Conservation (phyloP, 805 yeast genomes). For the Candida railenensis region DNA sequence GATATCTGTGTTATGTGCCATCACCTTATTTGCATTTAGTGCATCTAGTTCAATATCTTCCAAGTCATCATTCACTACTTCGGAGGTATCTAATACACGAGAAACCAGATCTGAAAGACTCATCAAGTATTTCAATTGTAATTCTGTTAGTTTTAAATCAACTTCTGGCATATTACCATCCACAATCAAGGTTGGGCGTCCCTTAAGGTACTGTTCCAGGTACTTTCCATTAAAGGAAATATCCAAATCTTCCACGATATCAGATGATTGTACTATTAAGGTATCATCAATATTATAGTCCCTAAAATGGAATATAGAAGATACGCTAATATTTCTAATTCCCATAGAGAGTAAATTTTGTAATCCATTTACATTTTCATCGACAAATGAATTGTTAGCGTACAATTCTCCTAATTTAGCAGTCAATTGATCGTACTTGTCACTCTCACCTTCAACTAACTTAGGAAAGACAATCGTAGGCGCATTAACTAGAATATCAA, state of each 20-base stretch:
- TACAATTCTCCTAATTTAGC: conserved; percentile 82
- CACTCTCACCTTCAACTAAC: conserved; percentile 30
- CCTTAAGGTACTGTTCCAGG: conserved; percentile 36
- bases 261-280: conserved; percentile 47
- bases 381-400: conserved; percentile 58
- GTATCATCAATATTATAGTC: conserved; percentile 16
- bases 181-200: conserved; percentile 50
- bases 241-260: conserved; percentile 67
- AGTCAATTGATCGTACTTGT: conserved; percentile 58
- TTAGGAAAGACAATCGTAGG: conserved; percentile 84
- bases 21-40: conserved; percentile 55
- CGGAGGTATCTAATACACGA: conserved; percentile 48
- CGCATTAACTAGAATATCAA: conserved; percentile 71
- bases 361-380: conserved; percentile 21
- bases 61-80: conserved; percentile 27
- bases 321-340: conserved; percentile 66
- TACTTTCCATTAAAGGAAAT: conserved; percentile 59
- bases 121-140: conserved; percentile 61
- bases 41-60: conserved; percentile 63
- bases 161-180: conserved; percentile 62
- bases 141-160: conserved; percentile 66
- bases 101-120: conserved; percentile 56
- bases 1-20: conserved; percentile 20
- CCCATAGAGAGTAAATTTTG: conserved; percentile 67
- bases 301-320: conserved; percentile 56